phyloP scores from a whole-genome alignment of 2,329 filamentous ascomycete genomes.

The Drechslerella stenobrocha region DNA sequence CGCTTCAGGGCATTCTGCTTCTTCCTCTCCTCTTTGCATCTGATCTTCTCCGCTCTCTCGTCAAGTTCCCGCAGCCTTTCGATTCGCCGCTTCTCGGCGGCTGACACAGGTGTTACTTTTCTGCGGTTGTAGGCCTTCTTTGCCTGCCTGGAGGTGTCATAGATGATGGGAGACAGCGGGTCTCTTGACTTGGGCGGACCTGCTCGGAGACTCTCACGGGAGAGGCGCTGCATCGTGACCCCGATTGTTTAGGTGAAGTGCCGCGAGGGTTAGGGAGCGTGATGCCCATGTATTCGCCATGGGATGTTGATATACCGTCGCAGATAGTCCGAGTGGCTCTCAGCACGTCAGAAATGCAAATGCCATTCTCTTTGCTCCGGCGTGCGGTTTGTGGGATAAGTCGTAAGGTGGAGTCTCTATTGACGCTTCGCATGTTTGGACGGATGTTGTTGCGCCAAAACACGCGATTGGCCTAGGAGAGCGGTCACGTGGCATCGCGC shows the following conservation, averaged over 20 bases:
- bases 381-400: too few relatives aligned
- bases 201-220: constrained; percentile 34
- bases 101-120: constrained; percentile 21
- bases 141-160: constrained; percentile 40
- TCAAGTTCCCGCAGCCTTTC: constrained; percentile 33
- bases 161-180: constrained; percentile 18
- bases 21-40: constrained; percentile 34
- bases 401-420: too few relatives aligned
- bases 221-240: constrained; percentile 21
- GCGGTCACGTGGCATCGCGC: constrained; percentile 2
- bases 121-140: constrained; percentile 40
- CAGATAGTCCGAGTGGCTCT: too few relatives aligned
- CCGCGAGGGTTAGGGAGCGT: too few relatives aligned
- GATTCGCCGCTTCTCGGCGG: constrained; percentile 31
- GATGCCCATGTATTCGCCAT: constrained; percentile 10
- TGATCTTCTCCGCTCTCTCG: constrained; percentile 37
- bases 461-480: neutral
- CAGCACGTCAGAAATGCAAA: too few relatives aligned
- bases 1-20: constrained; percentile 43
- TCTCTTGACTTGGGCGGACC: constrained; percentile 3
- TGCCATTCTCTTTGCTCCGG: too few relatives aligned
- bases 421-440: too few relatives aligned
- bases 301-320: neutral
- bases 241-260: neutral
- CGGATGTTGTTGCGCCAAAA: neutral